Conservation (phyloP, 768 basidiomycete species). For the Strobilomyces confusus region DNA sequence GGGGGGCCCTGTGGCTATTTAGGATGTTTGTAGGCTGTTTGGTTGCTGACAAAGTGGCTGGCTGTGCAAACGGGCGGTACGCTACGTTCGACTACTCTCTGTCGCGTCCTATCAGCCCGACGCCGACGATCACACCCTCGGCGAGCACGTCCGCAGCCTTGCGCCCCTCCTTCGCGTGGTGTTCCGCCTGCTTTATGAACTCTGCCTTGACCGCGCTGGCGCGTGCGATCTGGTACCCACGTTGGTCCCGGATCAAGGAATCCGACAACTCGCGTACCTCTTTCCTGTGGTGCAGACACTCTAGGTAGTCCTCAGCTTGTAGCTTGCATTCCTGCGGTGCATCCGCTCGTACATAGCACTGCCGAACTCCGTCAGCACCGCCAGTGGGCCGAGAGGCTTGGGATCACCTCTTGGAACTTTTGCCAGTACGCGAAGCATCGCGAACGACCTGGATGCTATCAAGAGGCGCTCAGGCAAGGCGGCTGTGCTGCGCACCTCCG, state of each 20-base stretch:
- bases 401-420: slow-evolving; percentile 68
- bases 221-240: slow-evolving; percentile 48
- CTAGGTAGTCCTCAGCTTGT: slow-evolving; percentile 82
- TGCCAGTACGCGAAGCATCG: slow-evolving; percentile 93
- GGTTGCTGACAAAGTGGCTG: slow-evolving; percentile 32
- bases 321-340: slow-evolving; percentile 66
- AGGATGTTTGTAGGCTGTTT: slow-evolving; percentile 36
- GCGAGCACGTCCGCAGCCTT: slow-evolving; percentile 69
- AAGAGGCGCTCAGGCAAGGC: not conserved
- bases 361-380: slow-evolving; percentile 8
- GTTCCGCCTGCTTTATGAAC: slow-evolving; percentile 61
- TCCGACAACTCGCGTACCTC: slow-evolving; percentile 54
- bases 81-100: not conserved
- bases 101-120: slow-evolving; percentile 67
- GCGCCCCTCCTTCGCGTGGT: slow-evolving; percentile 63
- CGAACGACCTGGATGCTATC: slow-evolving; percentile 55
- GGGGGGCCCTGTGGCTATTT: slow-evolving; percentile 31
- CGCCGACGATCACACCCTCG: slow-evolving; percentile 68
- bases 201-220: slow-evolving; percentile 70
- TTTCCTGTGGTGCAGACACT: slow-evolving; percentile 85
- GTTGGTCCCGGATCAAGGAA: not conserved
- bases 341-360: slow-evolving; percentile 88
- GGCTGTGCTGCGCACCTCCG: slow-evolving; percentile 44
- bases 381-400: not conserved
- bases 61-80: slow-evolving; percentile 8